These are phyloP conservation scores for Toxicodendron radicans DNA, from an alignment of 345 rosid species.

Conservation along the genomic window DNA sequence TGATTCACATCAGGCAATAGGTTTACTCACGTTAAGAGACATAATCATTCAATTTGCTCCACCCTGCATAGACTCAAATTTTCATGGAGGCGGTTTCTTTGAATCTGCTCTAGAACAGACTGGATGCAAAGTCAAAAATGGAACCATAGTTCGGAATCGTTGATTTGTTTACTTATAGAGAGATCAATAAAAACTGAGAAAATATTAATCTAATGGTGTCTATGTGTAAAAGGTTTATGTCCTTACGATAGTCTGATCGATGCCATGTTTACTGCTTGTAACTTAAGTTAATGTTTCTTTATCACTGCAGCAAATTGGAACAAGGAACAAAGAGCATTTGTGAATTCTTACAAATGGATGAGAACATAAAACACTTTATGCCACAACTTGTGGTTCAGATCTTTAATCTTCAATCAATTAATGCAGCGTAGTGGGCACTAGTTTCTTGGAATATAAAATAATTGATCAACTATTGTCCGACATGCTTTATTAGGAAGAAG, in stretches of 20 bases:
- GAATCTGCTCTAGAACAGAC: conserved; percentile 40
- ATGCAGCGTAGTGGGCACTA: too few species aligned
- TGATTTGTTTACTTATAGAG: conserved; percentile 1
- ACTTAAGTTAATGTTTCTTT: too few species aligned
- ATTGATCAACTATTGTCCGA: not conserved
- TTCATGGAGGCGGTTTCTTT: conserved; percentile 43
- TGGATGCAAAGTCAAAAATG: conserved; percentile 35
- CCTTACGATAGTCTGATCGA: not conserved
- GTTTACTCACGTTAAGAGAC: conserved; percentile 31
- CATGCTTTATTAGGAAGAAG: not conserved
- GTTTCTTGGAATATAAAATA: too few species aligned
- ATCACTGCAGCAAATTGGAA: too few species aligned
- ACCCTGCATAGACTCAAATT: conserved; percentile 32
- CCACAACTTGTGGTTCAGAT: too few species aligned
- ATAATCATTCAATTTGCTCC: conserved; percentile 43
- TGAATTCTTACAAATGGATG: too few species aligned
- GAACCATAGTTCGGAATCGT: conserved; percentile 31
- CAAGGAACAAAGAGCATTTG: too few species aligned
- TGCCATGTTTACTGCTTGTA: not conserved
- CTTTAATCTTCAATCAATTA: too few species aligned
- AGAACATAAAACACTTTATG: too few species aligned
- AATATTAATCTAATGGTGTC: not conserved
- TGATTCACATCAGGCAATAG: conserved; percentile 16
- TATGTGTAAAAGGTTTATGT: not conserved
- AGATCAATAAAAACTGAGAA: not conserved